phyloP scores from a whole-genome alignment of 2,329 filamentous ascomycete genomes.

The Phyllosticta citriasiana region DNA sequence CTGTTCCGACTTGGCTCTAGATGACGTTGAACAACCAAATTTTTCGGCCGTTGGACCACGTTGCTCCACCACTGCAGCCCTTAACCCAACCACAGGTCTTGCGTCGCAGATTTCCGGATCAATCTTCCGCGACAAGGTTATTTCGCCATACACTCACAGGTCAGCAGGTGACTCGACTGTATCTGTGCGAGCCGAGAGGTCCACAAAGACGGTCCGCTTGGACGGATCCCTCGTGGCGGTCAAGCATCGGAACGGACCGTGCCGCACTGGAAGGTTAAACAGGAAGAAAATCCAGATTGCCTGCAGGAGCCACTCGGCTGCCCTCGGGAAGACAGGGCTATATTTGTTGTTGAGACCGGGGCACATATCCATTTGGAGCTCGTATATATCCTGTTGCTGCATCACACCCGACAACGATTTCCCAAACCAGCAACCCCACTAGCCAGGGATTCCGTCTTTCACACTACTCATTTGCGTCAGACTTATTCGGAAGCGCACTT shows the following conservation, averaged over 20 bases:
- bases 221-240: background rate
- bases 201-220: background rate
- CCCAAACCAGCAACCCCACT: background rate
- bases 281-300: background rate
- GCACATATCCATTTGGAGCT: background rate
- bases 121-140: background rate
- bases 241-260: background rate
- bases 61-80: no score
- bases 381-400: background rate
- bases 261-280: background rate
- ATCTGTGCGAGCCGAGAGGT: background rate
- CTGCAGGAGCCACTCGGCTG: background rate
- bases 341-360: background rate
- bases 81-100: no score
- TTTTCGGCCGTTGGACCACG: background rate
- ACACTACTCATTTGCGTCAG: background rate
- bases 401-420: background rate
- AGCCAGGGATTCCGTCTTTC: background rate
- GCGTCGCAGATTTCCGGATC: no score
- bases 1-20: background rate
- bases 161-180: background rate
- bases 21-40: background rate
- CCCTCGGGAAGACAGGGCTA: background rate
- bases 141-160: background rate
- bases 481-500: background rate